Percentiles rank a stretch among this genome's conserved stretches.
Conservation (phyloP, 306 rosid genomes). For the Trifolium repens region DNA sequence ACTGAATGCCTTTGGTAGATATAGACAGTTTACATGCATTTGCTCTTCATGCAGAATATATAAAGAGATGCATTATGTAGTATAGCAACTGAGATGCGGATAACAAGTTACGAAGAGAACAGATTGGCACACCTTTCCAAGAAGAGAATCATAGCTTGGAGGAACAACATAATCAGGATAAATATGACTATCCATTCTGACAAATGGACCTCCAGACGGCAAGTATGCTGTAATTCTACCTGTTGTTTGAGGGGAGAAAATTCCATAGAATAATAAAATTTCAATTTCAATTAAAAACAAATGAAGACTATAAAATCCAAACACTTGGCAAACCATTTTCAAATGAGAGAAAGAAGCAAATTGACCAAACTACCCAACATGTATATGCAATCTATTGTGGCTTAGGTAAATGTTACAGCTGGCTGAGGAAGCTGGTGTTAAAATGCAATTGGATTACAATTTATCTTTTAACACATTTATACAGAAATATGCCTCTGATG, state of each 20-base stretch:
- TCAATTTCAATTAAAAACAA: slow-evolving; percentile 2
- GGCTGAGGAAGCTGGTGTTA: slow-evolving; percentile 20
- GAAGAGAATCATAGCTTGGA: slow-evolving; percentile 98
- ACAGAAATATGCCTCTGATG: slow-evolving; percentile 36
- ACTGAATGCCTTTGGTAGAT: not conserved
- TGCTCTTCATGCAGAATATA: slow-evolving; percentile 30
- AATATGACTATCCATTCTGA: slow-evolving; percentile 98
- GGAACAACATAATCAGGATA: slow-evolving; percentile 98
- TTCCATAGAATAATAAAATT: not conserved
- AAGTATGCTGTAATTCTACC: slow-evolving; percentile 96
- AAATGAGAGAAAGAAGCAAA: slow-evolving; percentile 25
- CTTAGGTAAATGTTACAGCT: slow-evolving; percentile 19
- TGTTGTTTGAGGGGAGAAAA: slow-evolving; percentile 50
- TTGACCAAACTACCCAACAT: slow-evolving; percentile 13
- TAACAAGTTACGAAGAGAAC: slow-evolving; percentile 30
- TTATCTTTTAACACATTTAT: slow-evolving; percentile 15
- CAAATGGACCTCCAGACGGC: slow-evolving; percentile 99
- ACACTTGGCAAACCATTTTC: slow-evolving; percentile 17
- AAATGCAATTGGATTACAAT: slow-evolving; percentile 14
- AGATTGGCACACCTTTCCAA: slow-evolving; percentile 69
- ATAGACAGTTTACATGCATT: slow-evolving; percentile 15
- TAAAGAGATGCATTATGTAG: slow-evolving; percentile 22
- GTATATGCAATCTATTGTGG: slow-evolving; percentile 13
- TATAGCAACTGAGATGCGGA: slow-evolving; percentile 26
- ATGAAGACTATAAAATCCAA: slow-evolving; percentile 16